A percentile compares a stretch with the other conserved stretches of the same genome.
These are phyloP conservation scores for Diospyros lotus DNA, from an alignment of 148 eudicot genomes.

Conservation along the genomic window DNA sequence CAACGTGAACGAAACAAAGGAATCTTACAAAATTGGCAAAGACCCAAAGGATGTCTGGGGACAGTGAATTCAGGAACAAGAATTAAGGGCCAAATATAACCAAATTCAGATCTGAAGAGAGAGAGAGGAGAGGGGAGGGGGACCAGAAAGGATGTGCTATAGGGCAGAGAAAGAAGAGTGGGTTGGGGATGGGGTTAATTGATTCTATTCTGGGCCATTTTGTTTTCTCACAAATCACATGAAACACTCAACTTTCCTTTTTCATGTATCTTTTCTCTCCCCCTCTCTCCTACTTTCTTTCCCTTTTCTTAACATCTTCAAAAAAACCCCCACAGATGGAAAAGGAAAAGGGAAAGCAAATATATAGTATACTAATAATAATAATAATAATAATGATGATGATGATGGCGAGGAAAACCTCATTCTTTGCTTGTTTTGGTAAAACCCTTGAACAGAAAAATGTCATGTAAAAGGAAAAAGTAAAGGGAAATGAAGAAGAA, in stretches of 20 bases:
- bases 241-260: not conserved
- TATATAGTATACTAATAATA: not conserved
- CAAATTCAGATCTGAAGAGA: no score
- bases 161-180: not conserved
- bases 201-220: not conserved
- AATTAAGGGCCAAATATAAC: no score
- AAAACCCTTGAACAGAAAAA: not conserved
- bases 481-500: not conserved
- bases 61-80: no score
- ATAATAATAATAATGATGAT: no score
- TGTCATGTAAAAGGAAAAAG: not conserved
- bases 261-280: not conserved
- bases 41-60: not conserved
- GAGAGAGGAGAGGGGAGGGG: no score
- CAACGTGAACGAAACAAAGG: not conserved
- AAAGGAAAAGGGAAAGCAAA: constrained; percentile 7
- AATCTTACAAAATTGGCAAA: constrained; percentile 20
- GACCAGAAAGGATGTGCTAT: no score
- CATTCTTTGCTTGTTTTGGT: not conserved
- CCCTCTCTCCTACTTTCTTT: not conserved
- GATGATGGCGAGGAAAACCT: constrained; percentile 1
- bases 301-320: not conserved
- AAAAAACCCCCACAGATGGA: not conserved
- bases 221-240: not conserved
- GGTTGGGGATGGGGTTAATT: not conserved